These are phyloP conservation scores for Hypoxylon cercidicola DNA, from an alignment of 495 filamentous ascomycete genomes.

Conservation along the genomic window DNA sequence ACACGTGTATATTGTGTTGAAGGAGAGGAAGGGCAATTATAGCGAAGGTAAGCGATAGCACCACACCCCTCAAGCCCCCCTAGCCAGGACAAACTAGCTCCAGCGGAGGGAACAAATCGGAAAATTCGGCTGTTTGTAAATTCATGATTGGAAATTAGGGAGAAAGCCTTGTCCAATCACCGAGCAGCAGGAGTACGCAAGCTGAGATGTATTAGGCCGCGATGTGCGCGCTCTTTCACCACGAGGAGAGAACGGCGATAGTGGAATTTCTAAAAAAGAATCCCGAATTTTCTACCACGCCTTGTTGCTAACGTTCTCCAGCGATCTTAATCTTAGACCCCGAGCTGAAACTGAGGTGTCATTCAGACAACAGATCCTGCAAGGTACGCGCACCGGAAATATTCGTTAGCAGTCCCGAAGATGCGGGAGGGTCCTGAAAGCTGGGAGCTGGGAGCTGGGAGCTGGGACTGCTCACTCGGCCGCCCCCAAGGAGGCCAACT, in stretches of 20 bases:
- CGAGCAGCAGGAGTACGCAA: slow-evolving; percentile 1
- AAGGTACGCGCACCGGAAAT: slow-evolving; percentile 37
- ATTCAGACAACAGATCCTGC: slow-evolving; percentile 29
- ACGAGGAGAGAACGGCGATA: background rate
- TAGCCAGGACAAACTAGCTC: background rate
- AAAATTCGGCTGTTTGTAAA: slow-evolving; percentile 30
- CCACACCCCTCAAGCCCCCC: slow-evolving; percentile 25
- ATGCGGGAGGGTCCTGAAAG: slow-evolving; percentile 19
- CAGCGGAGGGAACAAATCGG: slow-evolving; percentile 28
- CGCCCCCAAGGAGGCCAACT: slow-evolving; percentile 13
- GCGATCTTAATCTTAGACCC: too few relatives aligned
- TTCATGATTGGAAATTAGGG: slow-evolving; percentile 19
- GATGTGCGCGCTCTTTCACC: slow-evolving; percentile 6
- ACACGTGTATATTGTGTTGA: slow-evolving; percentile 22
- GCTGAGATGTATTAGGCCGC: slow-evolving; percentile 18
- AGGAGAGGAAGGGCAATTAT: slow-evolving; percentile 12
- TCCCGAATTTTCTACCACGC: too few relatives aligned
- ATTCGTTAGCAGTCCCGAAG: slow-evolving; percentile 18
- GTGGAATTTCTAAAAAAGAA: background rate
- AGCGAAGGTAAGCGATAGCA: slow-evolving; percentile 30
- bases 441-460: slow-evolving; percentile 12
- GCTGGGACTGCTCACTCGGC: background rate
- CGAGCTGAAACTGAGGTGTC: slow-evolving; percentile 25
- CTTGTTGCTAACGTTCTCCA: too few relatives aligned
- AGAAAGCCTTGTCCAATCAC: slow-evolving; percentile 10